Evolutionary conservation across 2,329 filamentous ascomycete genomes (phyloP).

Genomic region (Phialemonium atrogriseum): DNA sequence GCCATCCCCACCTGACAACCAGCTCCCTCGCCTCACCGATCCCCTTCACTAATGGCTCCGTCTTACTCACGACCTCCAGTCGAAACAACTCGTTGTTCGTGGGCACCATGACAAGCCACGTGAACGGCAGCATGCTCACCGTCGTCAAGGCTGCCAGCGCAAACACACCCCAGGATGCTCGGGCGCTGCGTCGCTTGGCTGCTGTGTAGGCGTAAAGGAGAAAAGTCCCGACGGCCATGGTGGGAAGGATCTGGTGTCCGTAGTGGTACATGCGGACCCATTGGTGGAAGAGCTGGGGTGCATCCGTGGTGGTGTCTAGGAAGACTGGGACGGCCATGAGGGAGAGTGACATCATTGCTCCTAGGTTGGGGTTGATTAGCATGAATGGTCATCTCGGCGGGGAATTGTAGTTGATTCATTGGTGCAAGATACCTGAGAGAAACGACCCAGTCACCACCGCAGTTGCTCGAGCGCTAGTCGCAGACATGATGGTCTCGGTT

Average conservation of each 20-base stretch:
- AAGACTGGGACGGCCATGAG: slow-evolving; percentile 21
- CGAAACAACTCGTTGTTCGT: slow-evolving; percentile 23
- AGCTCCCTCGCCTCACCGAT: slow-evolving; percentile 10
- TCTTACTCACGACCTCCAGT: slow-evolving; percentile 8
- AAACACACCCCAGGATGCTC: background rate
- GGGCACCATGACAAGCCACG: slow-evolving; percentile 23
- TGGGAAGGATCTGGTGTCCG: slow-evolving; percentile 20
- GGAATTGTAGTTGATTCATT: too few relatives aligned
- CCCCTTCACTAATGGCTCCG: background rate
- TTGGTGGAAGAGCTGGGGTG: slow-evolving; percentile 18
- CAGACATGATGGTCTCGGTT: too few relatives aligned
- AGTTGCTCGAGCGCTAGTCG: too few relatives aligned
- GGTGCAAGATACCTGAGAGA: too few relatives aligned
- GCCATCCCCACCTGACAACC: slow-evolving; percentile 17
- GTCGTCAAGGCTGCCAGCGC: slow-evolving; percentile 17
- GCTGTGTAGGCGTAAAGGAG: slow-evolving; percentile 16
- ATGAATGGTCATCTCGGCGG: too few relatives aligned
- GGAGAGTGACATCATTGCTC: slow-evolving; percentile 11
- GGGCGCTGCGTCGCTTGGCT: background rate
- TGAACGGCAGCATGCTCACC: slow-evolving; percentile 26
- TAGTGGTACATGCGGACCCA: slow-evolving; percentile 25
- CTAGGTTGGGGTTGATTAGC: too few relatives aligned
- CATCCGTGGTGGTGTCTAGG: slow-evolving; percentile 17
- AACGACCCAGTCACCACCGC: too few relatives aligned
- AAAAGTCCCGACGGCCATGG: slow-evolving; percentile 17